Percentiles rank a stretch among this genome's conserved stretches.
phyloP scores from a whole-genome alignment of 2,329 filamentous ascomycete genomes.

The Neospermospora avenae region DNA sequence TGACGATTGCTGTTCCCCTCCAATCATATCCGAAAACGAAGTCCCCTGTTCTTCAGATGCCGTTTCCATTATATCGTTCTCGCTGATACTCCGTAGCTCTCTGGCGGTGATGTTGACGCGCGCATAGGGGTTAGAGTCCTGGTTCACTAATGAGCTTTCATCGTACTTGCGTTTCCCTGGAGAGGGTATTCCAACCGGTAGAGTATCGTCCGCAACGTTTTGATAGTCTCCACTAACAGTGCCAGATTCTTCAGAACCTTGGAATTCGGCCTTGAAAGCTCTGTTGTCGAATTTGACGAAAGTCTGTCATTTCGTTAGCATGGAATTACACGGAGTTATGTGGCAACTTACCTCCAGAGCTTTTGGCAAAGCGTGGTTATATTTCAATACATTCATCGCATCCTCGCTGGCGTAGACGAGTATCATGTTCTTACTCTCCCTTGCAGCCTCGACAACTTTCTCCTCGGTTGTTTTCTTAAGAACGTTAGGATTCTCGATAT shows the following conservation, averaged over 20 bases:
- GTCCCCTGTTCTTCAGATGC: not conserved
- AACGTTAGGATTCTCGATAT: not conserved
- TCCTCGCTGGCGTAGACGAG: conserved; percentile 53
- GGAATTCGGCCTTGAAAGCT: conserved; percentile 48
- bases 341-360: conserved; percentile 36
- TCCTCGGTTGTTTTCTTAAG: conserved; percentile 47
- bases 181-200: conserved; percentile 18
- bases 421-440: conserved; percentile 47
- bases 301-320: conserved; percentile 35
- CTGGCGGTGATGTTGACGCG: conserved; percentile 12
- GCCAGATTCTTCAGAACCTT: conserved; percentile 13
- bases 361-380: conserved; percentile 38
- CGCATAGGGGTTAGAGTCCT: conserved; percentile 10
- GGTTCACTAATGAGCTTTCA: conserved; percentile 18
- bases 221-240: conserved; percentile 7
- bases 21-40: not conserved
- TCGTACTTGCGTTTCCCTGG: conserved; percentile 31
- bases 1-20: not conserved
- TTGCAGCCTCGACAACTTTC: conserved; percentile 45
- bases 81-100: conserved; percentile 8
- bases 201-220: conserved; percentile 6
- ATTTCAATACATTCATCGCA: conserved; percentile 38
- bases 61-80: not conserved
- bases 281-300: conserved; percentile 52
- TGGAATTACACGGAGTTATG: not conserved